phyloP scores from a whole-genome alignment of 768 basidiomycete species.

The Leccinum arenicola region DNA sequence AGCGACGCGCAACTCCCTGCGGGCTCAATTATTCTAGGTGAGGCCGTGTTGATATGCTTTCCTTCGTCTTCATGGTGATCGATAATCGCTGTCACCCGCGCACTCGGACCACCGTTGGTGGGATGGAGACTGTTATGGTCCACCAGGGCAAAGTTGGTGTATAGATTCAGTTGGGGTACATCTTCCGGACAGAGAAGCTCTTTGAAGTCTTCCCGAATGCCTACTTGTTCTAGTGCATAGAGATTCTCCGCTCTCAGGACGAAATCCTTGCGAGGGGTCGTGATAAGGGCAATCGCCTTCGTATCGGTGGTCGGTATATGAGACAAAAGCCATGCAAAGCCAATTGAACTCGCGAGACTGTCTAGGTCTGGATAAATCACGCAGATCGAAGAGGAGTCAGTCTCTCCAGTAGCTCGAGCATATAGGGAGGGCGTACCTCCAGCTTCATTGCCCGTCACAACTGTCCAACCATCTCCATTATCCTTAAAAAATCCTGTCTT shows the following conservation, averaged over 20 bases:
- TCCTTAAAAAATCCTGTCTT: slow-evolving; percentile 64
- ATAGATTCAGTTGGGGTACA: slow-evolving; percentile 41
- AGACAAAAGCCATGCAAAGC: slow-evolving; percentile 74
- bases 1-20: slow-evolving; percentile 79
- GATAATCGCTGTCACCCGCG: slow-evolving; percentile 70
- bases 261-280: slow-evolving; percentile 66
- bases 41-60: slow-evolving; percentile 52
- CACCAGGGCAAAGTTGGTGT: slow-evolving; percentile 71
- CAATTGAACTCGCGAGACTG: slow-evolving; percentile 81
- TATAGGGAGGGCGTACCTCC: slow-evolving; percentile 56
- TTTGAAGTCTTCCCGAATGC: slow-evolving; percentile 45
- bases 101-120: slow-evolving; percentile 38
- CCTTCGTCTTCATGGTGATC: slow-evolving; percentile 94
- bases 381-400: not conserved
- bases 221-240: slow-evolving; percentile 63
- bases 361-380: slow-evolving; percentile 69
- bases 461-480: slow-evolving; percentile 64
- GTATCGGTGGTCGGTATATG: slow-evolving; percentile 31
- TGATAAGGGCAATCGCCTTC: slow-evolving; percentile 68
- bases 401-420: not conserved
- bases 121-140: slow-evolving; percentile 80
- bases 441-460: slow-evolving; percentile 95
- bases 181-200: slow-evolving; percentile 71
- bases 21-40: slow-evolving; percentile 65
- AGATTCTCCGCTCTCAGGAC: slow-evolving; percentile 84